phyloP scores from a whole-genome alignment of 2,329 filamentous ascomycete species.

The Calonectria multiphialidica region DNA sequence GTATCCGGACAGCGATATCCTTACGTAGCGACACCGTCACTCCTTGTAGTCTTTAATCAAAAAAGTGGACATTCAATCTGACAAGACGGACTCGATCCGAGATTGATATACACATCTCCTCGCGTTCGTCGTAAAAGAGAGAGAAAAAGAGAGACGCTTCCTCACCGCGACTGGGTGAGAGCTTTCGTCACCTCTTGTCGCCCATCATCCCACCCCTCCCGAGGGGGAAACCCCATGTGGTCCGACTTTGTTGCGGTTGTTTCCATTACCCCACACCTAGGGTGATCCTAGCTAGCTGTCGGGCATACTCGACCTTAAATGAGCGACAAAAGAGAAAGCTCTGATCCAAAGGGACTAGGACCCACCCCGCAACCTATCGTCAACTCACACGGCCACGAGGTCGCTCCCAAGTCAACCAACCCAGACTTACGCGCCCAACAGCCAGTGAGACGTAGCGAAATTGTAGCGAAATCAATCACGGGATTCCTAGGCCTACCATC shows the following conservation, averaged over 20 bases:
- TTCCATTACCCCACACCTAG: slow-evolving; percentile 28
- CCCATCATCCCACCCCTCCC: background rate
- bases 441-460: slow-evolving; percentile 10
- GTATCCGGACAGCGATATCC: slow-evolving; percentile 16
- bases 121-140: background rate
- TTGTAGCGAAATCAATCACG: background rate
- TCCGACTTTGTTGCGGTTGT: slow-evolving; percentile 17
- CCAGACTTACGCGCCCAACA: background rate
- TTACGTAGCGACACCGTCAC: background rate
- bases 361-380: slow-evolving; percentile 34
- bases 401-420: slow-evolving; percentile 17
- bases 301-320: slow-evolving; percentile 9
- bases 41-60: background rate
- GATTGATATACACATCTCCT: too few species aligned
- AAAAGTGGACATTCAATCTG: background rate
- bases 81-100: background rate
- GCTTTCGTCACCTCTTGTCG: too few species aligned
- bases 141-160: background rate
- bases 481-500: background rate
- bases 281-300: slow-evolving; percentile 23
- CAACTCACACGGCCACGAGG: slow-evolving; percentile 38
- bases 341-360: slow-evolving; percentile 23
- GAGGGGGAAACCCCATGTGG: slow-evolving; percentile 20
- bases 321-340: background rate
- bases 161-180: background rate